A percentile compares a stretch with the other conserved stretches of the same genome.
Conservation (phyloP, 768 basidiomycete genomes). For the Tylopilus vinaceipallidus region DNA sequence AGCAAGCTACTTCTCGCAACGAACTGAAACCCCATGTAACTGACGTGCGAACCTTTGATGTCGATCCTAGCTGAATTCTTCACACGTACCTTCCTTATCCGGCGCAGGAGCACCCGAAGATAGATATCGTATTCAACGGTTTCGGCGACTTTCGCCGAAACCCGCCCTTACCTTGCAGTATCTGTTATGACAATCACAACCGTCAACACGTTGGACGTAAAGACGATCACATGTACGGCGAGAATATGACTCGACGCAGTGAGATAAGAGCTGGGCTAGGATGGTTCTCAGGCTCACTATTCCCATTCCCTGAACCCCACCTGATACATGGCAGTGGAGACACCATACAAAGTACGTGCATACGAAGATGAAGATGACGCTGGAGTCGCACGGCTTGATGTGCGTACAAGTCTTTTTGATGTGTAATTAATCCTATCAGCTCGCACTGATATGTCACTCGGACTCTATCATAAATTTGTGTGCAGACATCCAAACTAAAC, state of each 20-base stretch:
- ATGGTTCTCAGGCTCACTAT: background rate
- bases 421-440: background rate
- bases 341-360: background rate
- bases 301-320: background rate
- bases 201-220: background rate
- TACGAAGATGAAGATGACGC: background rate
- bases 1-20: too few species aligned
- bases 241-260: background rate
- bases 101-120: too few species aligned
- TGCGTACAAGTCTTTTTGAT: slow-evolving; percentile 7
- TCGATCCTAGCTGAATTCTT: too few species aligned
- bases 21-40: too few species aligned
- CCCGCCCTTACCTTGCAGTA: too few species aligned
- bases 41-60: too few species aligned
- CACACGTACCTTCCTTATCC: too few species aligned
- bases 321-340: slow-evolving; percentile 4
- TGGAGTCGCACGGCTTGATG: slow-evolving; percentile 14
- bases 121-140: too few species aligned
- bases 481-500: slow-evolving; percentile 56
- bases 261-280: background rate
- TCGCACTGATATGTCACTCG: too few species aligned
- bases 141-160: too few species aligned
- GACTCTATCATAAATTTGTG: background rate
- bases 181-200: too few species aligned
- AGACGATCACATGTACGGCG: background rate